Evolutionary conservation across 192 early-diverging fungal genomes (phyloP), one percentile per base, ranked within the genome.

Genomic region (Chytriomyces sp.): DNA sequence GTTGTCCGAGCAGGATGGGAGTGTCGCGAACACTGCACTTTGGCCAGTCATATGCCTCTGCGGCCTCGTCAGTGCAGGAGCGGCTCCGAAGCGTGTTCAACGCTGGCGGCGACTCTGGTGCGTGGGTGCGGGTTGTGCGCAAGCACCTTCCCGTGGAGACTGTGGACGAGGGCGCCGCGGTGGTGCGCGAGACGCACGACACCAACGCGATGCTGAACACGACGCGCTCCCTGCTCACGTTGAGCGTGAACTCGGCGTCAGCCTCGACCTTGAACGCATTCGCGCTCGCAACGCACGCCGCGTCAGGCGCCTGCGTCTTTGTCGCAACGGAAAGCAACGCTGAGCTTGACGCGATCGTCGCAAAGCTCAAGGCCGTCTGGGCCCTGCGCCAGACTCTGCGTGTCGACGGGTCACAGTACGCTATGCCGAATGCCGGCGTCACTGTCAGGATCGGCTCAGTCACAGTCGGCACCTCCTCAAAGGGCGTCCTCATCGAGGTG

Each of bases 21-120:
- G n/a, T n/a, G n/a, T n/a, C n/a, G n/a, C 44, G 68, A 70, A 59
- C 68, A 2, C 34, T 70, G 8, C 57, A 59, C 39, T 70, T 70
- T 34, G 38, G 38, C 19, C 56, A 59, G 5, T 19, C 31, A 5
- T 57, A 33, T 25, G 68, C 68, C 8, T 7, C 38, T 4, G 68
- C 28, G 26, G 31, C 55, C 30, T 70, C 68, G 10, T 10, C 68
- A 19, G 25, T 70, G 28, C 68, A 70, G 30, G 68, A 57, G 1
- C 54, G 68, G 44, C 22, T 70, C 12, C 12, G 33, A 5, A 64
- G 7, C 25, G 37, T 64, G 8, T 64, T 38, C 62, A 41, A 41
- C 31, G 57, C 56, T 6, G 52, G 22, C 2, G 31, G 40, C 33
- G 8, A 14, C 28, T 26, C 38, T 12, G 19, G 36, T 4, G 12